Conservation (phyloP, 2,329 filamentous ascomycete genomes). For the Aureobasidium mangrovei region DNA sequence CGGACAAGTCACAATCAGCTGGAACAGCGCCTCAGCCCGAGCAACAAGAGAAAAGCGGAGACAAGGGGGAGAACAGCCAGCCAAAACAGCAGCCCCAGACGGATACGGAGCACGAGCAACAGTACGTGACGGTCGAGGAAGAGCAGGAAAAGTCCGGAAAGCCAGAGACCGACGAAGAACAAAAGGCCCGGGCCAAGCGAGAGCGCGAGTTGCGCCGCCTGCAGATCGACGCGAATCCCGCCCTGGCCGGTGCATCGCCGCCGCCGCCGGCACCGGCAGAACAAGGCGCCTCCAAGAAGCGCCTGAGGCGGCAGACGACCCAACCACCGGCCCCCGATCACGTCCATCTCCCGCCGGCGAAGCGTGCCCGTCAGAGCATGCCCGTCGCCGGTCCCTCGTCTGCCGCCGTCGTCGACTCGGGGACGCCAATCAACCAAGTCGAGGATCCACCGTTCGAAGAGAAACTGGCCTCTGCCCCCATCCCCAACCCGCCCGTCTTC, state of each 20-base stretch:
- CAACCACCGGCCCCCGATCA: neutral
- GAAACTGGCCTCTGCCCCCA: neutral
- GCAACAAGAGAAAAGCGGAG: neutral
- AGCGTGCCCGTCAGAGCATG: constrained; percentile 1
- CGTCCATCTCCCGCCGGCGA: neutral
- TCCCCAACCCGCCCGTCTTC: neutral
- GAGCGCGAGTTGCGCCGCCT: constrained; percentile 3
- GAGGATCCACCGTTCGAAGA: neutral
- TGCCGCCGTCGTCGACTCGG: no score
- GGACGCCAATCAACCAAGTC: neutral
- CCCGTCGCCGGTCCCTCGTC: neutral
- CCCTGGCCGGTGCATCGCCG: neutral
- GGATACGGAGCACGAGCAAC: constrained; percentile 1
- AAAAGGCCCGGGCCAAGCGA: neutral
- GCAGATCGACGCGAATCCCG: constrained; percentile 10
- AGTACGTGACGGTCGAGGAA: neutral
- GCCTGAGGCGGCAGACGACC: neutral
- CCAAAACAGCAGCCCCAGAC: neutral
- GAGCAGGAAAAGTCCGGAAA: neutral
- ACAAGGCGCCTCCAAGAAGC: neutral
- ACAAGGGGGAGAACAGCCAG: neutral
- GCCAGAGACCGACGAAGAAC: neutral
- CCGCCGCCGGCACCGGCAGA: no score
- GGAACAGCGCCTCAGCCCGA: neutral
- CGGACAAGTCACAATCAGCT: neutral